Percentiles rank a stretch among this genome's conserved stretches.
These are phyloP conservation scores for Exophiala spinifera DNA, from an alignment of 2,329 filamentous ascomycete species.

Conservation along the genomic window DNA sequence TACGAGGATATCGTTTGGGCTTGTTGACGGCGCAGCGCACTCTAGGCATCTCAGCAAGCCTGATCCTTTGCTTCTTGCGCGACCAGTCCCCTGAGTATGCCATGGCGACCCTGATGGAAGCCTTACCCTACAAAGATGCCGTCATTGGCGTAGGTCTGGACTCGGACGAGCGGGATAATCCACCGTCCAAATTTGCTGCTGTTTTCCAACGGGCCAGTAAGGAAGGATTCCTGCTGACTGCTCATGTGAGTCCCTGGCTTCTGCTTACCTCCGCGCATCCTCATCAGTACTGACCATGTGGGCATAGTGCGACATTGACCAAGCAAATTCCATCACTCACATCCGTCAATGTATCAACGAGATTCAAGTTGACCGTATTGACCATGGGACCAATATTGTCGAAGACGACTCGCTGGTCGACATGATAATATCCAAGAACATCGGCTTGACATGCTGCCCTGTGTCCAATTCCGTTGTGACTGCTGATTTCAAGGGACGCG, in stretches of 20 bases:
- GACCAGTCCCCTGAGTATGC: conserved; percentile 27
- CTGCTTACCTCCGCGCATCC: neutral
- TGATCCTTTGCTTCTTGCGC: conserved; percentile 71
- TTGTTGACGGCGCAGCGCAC: conserved; percentile 59
- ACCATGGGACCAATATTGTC: conserved; percentile 30
- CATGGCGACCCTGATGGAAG: conserved; percentile 27
- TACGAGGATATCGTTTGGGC: conserved; percentile 61
- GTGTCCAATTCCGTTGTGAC: conserved; percentile 29
- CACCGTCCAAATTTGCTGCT: conserved; percentile 26
- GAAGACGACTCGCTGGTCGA: conserved; percentile 21
- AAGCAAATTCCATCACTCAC: conserved; percentile 48
- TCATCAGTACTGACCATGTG: neutral
- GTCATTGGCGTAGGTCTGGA: conserved; percentile 30
- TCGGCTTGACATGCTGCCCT: conserved; percentile 29
- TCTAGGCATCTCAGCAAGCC: conserved; percentile 61
- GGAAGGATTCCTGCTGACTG: conserved; percentile 47
- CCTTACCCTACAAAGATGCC: conserved; percentile 27
- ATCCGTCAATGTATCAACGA: conserved; percentile 36
- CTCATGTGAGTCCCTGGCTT: conserved; percentile 33
- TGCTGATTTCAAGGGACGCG: conserved; percentile 23
- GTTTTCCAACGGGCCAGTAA: conserved; percentile 26
- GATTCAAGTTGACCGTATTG: conserved; percentile 29
- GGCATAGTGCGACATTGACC: conserved; percentile 47
- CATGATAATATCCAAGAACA: conserved; percentile 5
- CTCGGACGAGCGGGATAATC: conserved; percentile 28